Base-by-base conservation (phyloP, 2,329 filamentous ascomycete species). In the Dichotomopilus funicola region DNA sequence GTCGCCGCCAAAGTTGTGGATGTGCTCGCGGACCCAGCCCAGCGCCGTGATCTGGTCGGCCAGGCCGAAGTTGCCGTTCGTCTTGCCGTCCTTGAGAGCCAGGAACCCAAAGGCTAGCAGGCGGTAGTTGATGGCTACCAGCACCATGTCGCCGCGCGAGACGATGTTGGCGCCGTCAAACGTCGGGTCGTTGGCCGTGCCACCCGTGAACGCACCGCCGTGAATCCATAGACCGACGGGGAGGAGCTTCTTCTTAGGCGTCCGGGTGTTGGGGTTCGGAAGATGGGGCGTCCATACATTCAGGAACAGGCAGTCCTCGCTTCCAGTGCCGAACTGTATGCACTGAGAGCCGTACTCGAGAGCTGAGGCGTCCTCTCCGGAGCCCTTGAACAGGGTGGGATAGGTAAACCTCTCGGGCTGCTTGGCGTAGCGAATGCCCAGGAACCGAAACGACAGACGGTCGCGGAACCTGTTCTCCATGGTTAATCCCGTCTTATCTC, bases 61-160 rank as follows among this genome's bases (percentile, higher is more conserved):
- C 1, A 81, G 65, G 5, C 75, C 76, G 51, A 73, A 77, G 54
- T 80, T 80, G 34, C 76, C 77, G 13, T 74, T 74, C 2, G 73
- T 71, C 3, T 70, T 64, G 12, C 74, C 72, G 58, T 78, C 71
- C 31, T 71, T 61, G 6, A 83, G 71, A 0, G 81, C 81, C 0
- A 85, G 68, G 61, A 82, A 85, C 0, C 82, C 82, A 0, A 85
- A 71, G 0, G 78, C 81, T 0, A 73, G 74, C 3, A 84, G 68
- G 7, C 82, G 78, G 65, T 85, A 85, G 68, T 85, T 84, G 69
- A 83, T 79, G 19, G 70, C 66, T 6, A 85, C 81, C 3, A 82
- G 73, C 0, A 85, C 78, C 13, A 84, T 73, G 58, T 84, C 81
- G 27, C 80, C 80, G 49, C 80, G 74, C 2, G 78, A 81, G 0